Evolutionary conservation across 129 eudicot species (phyloP), one percentile per base, ranked within the genome.

Genomic region (Chrysanthemum seticuspe): DNA sequence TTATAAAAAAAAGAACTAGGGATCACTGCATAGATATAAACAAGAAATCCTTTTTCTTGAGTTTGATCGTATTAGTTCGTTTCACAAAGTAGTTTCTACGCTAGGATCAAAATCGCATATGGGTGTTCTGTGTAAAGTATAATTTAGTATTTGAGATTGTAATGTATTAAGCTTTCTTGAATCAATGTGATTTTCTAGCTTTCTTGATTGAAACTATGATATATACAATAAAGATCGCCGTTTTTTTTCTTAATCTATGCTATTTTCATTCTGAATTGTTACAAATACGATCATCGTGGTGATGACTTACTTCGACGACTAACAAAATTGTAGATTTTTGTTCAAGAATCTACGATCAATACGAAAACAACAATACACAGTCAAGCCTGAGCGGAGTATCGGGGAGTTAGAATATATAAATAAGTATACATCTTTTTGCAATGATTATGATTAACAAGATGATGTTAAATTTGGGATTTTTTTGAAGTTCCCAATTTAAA

Each of bases 91-190:
- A 40, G 45, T 40, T 8, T 40, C 45, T 40, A 6, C 6, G 25
- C 77, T 73, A 79, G 83, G 73, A 56, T 71, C 65, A 4, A 18
- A 71, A 71, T 65, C 55, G 75, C 70, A 69, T 18, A 79, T 74
- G 74, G 9, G 69, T 62, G 85, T 69, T 76, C 25, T 76, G 25
- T 84, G 91, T 83, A 88, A 68, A 85, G 77, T 76, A 62, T 77
- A 80, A 65, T 29, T 25, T 2, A 78, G 59, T 58, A 29, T 70
- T 60, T 75, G 57, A 55, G 25, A 47, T 76, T 51, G 47, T 65
- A 55, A 40, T 57, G 73, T 78, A 76, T 70, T 78, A 67, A 63
- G 76, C 70, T 65, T 67, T 56, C 68, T 71, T 78, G 73, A 72
- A 67, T 76, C 21, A 51, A 66, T 67, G 79, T 52, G 36, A 45